phyloP scores from a whole-genome alignment of 2,329 filamentous ascomycete genomes.

The Karstenula rhodostoma region DNA sequence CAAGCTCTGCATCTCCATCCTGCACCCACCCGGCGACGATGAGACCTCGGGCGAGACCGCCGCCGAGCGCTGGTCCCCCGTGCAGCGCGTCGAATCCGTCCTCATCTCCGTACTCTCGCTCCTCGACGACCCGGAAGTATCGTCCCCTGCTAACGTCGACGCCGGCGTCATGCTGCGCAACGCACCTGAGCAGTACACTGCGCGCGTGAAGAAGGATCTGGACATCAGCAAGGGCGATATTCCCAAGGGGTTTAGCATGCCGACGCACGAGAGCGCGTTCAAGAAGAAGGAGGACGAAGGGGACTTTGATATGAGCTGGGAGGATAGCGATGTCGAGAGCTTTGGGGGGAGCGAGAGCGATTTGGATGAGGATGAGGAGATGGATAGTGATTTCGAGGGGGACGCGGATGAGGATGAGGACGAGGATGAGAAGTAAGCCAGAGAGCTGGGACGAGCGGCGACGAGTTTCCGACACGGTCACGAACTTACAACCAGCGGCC shows the following conservation, averaged over 20 bases:
- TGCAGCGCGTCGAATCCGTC: slow-evolving; percentile 93
- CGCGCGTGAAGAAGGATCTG: slow-evolving; percentile 73
- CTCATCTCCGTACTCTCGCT: slow-evolving; percentile 91
- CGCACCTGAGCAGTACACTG: slow-evolving; percentile 72
- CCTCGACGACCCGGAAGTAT: slow-evolving; percentile 92
- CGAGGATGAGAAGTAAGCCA: slow-evolving; percentile 20
- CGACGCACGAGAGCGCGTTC: slow-evolving; percentile 71
- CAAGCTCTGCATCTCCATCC: slow-evolving; percentile 93
- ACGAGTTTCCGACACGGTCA: too few species aligned
- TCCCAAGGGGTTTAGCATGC: slow-evolving; percentile 81
- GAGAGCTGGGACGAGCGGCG: slow-evolving; percentile 22
- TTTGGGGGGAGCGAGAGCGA: slow-evolving; percentile 79
- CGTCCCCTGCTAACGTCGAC: slow-evolving; percentile 93
- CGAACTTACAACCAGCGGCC: too few species aligned
- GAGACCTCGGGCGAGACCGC: slow-evolving; percentile 90
- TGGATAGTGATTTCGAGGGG: slow-evolving; percentile 66
- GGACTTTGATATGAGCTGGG: slow-evolving; percentile 62
- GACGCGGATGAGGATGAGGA: slow-evolving; percentile 50
- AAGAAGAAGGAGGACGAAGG: slow-evolving; percentile 70
- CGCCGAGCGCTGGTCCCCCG: slow-evolving; percentile 91
- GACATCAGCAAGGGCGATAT: slow-evolving; percentile 80
- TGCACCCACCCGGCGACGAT: slow-evolving; percentile 91
- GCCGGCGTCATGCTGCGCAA: slow-evolving; percentile 87
- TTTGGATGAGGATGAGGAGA: slow-evolving; percentile 64
- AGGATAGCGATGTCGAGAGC: slow-evolving; percentile 64